These are phyloP conservation scores for Hypericum androsaemum DNA, from an alignment of 345 rosid species.

Conservation along the genomic window DNA sequence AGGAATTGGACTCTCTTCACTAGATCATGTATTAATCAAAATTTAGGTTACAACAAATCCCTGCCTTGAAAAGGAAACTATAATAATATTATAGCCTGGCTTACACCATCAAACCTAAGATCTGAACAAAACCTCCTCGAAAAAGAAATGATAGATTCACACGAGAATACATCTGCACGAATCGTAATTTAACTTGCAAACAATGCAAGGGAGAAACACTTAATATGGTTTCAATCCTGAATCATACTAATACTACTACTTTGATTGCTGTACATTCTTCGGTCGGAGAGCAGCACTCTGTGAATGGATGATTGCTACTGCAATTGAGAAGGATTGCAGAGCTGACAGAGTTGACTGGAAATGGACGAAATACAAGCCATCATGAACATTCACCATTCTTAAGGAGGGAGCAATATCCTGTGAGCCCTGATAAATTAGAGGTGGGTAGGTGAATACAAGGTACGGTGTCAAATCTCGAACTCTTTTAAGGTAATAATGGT, in stretches of 20 bases:
- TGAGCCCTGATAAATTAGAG: constrained; percentile 33
- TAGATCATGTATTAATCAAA: no score
- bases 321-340: constrained; percentile 72
- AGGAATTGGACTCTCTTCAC: no score
- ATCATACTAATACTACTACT: constrained; percentile 13
- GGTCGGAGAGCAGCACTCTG: constrained; percentile 47
- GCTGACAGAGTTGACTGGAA: constrained; percentile 60
- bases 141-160: no score
- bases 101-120: no score
- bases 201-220: constrained; percentile 19
- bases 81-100: no score
- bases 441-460: neutral
- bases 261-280: constrained; percentile 33
- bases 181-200: constrained; percentile 16
- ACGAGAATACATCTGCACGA: no score
- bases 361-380: constrained; percentile 62
- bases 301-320: constrained; percentile 68
- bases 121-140: no score
- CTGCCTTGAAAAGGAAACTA: no score
- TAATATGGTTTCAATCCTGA: constrained; percentile 18
- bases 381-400: constrained; percentile 59
- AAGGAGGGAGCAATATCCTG: constrained; percentile 39
- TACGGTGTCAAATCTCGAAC: no score
- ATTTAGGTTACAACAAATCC: no score
- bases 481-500: no score